Evolutionary conservation across 2,329 filamentous ascomycete genomes (phyloP), one percentile per base, ranked within the genome.

Genomic region (Podosphaera leucotricha): DNA sequence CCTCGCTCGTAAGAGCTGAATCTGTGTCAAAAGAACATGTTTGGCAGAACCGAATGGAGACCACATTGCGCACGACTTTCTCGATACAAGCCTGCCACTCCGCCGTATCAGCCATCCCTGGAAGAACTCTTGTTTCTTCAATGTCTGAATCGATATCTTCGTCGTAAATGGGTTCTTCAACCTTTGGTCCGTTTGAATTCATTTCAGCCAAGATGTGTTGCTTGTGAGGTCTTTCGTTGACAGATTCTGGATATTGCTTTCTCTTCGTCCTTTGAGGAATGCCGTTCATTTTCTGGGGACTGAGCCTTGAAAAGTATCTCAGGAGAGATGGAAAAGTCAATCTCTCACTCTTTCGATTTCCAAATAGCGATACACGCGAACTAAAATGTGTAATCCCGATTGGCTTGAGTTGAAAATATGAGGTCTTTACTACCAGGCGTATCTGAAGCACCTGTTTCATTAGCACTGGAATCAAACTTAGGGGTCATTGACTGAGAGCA

Each of bases 21-120:
- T 98, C 90, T n/a, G 90, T 95, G 60, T 98, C 90, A 60, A 98
- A 98, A 20, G 87, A 86, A 60, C 83, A 92, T 0, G 90, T 94
- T 67, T 94, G 85, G 60, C 87, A 95, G 65, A 98, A 98, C 52
- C 92, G 81, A 55, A 98, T 95, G n/a, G 87, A 93, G 42, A 98
- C 90, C 16, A 95, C 90, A 53, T 86, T 93, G 59, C 80, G 77
- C 44, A 98, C 86, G 2, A 98, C 90, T 48, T 76, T 79, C 61
- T 94, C 86, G 48, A 95, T 92, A 0, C 86, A 94, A 43, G 77
- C 80, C 62, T 95, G 87, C 90, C 90, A 98, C 64, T 92, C 86
- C 20, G 76, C 76, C 2, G 78, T 81, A 49, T 65, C 65, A 44
- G 57, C 65, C 52, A 68, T 56, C 46, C 61, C 60, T 48, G 63